Base-by-base conservation (phyloP, 2,329 filamentous ascomycete species). In the Fusarium sp. region DNA sequence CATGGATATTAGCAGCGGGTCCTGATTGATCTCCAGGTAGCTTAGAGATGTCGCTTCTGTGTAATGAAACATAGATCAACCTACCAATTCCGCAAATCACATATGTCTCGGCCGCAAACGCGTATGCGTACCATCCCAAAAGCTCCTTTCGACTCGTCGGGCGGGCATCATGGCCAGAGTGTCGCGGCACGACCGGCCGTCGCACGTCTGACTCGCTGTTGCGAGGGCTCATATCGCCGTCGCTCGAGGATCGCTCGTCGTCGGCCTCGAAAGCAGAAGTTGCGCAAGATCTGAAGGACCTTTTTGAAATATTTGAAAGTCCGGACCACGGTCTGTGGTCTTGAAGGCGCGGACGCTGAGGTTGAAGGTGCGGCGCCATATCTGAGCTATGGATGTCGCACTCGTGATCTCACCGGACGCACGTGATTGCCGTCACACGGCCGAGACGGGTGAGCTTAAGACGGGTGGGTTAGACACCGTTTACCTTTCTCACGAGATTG, bases 51-150 rank as follows among this genome's bases (percentile, higher is more conserved):
- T 17, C n/a, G 49, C 31, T 50, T 49, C 24, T 49, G 38, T 22
- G 19, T n/a, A 17, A 45, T 21, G 43, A 33, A 22, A 22, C 13
- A 45, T 49, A 36, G 26, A 19, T 28, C 42, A 55, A 83, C 89
- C 77, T 79, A 93, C 94, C 95, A 58, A 81, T 81, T 53, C 79
- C 81, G 79, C 96, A 98, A 58, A 98, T 93, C 17, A 97, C 93
- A 79, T 98, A 98, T 55, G 97, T 95, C 82, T 99, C 96, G 21
- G 95, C 94, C 24, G 96, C 96, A 85, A 97, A 98, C 42, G 92
- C 92, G 83, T 98, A 98, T 78, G 92, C 91, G 81, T 98, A 99
- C 93, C 97, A 99, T 73, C 95, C 96, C 39, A 90, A 85, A 63
- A 98, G 87, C 86, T 99, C 96, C 80, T 92, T 95, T 73, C 83